These are phyloP conservation scores for Daldinia decipiens DNA, from an alignment of 495 filamentous ascomycete genomes.

Conservation along the genomic window DNA sequence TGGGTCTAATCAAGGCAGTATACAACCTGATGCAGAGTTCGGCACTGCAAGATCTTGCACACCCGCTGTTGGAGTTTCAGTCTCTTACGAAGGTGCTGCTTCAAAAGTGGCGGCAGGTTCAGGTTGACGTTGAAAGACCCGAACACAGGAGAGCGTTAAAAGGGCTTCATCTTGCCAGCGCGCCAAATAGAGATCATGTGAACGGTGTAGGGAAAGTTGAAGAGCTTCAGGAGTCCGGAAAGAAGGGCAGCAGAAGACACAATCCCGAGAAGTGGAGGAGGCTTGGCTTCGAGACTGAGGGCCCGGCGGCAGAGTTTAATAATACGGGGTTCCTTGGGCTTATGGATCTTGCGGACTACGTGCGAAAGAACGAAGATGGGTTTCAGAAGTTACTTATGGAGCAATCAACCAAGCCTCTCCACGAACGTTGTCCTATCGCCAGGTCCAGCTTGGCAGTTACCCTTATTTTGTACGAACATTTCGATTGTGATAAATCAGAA, in stretches of 20 bases:
- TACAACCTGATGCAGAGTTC: conserved; percentile 92
- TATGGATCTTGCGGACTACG: conserved; percentile 97
- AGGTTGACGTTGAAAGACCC: conserved; percentile 82
- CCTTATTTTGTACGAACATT: conserved; percentile 90
- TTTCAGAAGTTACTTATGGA: conserved; percentile 93
- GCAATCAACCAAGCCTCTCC: conserved; percentile 76
- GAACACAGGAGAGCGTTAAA: conserved; percentile 91
- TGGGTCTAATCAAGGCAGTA: conserved; percentile 92
- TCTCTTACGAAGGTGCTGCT: conserved; percentile 89
- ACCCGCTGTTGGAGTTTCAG: conserved; percentile 94
- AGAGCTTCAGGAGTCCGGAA: conserved; percentile 51
- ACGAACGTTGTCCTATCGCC: conserved; percentile 87
- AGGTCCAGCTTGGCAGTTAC: conserved; percentile 89
- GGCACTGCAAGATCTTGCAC: conserved; percentile 90
- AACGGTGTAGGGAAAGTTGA: conserved; percentile 49
- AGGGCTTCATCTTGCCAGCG: conserved; percentile 83
- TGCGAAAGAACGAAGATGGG: conserved; percentile 86
- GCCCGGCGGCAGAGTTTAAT: conserved; percentile 84
- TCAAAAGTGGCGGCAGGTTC: conserved; percentile 88
- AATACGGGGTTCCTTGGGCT: conserved; percentile 89
- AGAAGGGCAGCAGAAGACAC: conserved; percentile 70
- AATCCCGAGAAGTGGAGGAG: conserved; percentile 95
- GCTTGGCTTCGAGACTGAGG: conserved; percentile 91
- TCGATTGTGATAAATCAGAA: conserved; percentile 90
- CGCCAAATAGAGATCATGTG: conserved; percentile 64